phyloP scores from a whole-genome alignment of 257 asterid genomes.

The Petunia axillaris region DNA sequence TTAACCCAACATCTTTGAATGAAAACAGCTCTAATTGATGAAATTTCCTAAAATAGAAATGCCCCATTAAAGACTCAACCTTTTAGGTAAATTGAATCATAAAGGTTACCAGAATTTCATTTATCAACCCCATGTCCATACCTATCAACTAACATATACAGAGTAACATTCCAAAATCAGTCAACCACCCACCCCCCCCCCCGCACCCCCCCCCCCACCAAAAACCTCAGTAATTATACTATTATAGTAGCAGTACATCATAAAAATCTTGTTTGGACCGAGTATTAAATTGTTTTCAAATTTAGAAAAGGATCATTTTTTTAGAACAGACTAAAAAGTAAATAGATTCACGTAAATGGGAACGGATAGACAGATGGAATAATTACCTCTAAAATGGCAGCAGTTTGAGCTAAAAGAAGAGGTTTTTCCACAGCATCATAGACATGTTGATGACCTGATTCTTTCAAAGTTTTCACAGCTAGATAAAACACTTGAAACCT shows the following conservation, averaged over 20 bases:
- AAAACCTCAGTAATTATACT: too few relatives aligned
- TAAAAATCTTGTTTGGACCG: too few relatives aligned
- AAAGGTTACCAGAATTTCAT: background rate
- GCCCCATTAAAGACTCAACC: background rate
- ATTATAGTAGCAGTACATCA: too few relatives aligned
- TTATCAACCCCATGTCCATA: background rate
- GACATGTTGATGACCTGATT: slow-evolving; percentile 72
- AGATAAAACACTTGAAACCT: slow-evolving; percentile 77
- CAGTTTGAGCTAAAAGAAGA: slow-evolving; percentile 77
- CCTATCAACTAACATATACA: background rate
- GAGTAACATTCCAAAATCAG: background rate
- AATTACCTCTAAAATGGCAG: slow-evolving; percentile 71
- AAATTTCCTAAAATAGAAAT: slow-evolving; percentile 16
- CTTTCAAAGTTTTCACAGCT: slow-evolving; percentile 54
- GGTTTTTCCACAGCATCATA: slow-evolving; percentile 83
- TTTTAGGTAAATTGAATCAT: background rate
- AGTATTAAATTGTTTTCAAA: too few relatives aligned
- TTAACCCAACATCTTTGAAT: slow-evolving; percentile 18
- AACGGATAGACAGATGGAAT: too few relatives aligned
- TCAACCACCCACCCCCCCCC: background rate
- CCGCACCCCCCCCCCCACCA: background rate
- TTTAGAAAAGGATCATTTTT: too few relatives aligned
- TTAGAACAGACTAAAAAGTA: too few relatives aligned
- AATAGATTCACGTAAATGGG: too few relatives aligned
- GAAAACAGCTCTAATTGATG: background rate